Evolutionary conservation across 768 basidiomycete genomes (phyloP).

Genomic region (Leccinum incarnatum): DNA sequence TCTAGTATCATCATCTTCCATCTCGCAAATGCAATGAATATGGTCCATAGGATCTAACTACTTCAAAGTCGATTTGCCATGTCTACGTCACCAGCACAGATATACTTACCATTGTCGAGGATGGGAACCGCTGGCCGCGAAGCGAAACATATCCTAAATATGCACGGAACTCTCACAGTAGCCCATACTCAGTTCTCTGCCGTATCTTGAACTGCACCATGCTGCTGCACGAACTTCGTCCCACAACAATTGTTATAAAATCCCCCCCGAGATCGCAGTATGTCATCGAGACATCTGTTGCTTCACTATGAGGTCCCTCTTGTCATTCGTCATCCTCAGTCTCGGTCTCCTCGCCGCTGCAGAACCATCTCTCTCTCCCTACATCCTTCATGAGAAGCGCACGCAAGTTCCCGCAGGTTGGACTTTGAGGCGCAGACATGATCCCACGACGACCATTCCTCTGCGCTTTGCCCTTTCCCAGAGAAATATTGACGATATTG

Average conservation of each 20-base stretch:
- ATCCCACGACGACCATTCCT: conserved; percentile 27
- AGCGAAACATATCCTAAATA: neutral
- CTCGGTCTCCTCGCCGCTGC: conserved; percentile 20
- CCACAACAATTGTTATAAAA: conserved; percentile 16
- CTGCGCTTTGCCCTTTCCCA: conserved; percentile 34
- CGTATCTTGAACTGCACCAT: conserved; percentile 7
- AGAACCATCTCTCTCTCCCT: conserved; percentile 16
- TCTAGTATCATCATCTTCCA: neutral
- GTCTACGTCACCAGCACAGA: neutral
- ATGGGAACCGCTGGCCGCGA: neutral
- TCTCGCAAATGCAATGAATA: neutral
- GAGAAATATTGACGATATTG: conserved; percentile 28
- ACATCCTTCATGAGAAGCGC: conserved; percentile 41
- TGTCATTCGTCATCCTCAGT: conserved; percentile 14
- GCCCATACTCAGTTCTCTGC: neutral
- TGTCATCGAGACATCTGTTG: neutral
- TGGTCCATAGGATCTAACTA: neutral
- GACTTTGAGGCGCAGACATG: conserved; percentile 37
- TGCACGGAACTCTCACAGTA: conserved; percentile 1
- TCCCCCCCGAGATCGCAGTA: neutral
- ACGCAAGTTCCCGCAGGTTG: conserved; percentile 35
- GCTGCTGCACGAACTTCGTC: conserved; percentile 5
- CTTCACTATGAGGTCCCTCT: conserved; percentile 16
- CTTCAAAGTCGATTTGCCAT: neutral
- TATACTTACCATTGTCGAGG: neutral